phyloP scores from a whole-genome alignment of 495 filamentous ascomycete species.

The Aspergillus sparsus region DNA sequence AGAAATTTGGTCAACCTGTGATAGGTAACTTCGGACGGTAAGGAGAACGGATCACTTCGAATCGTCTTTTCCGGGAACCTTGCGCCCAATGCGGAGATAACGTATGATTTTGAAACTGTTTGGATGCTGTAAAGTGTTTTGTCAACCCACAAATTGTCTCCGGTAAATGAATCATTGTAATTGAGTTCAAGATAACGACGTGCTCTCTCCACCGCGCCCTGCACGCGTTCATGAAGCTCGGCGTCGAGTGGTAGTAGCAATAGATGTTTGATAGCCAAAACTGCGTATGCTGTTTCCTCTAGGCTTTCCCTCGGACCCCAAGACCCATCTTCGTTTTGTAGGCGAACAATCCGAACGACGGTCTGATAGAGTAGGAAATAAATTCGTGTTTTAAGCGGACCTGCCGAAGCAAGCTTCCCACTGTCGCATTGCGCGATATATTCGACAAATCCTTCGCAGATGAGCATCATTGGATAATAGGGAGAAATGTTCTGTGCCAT shows the following conservation, averaged over 20 bases:
- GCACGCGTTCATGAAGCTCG: background rate
- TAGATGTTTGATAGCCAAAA: conserved; percentile 6
- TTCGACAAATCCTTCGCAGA: background rate
- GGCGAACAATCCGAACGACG: background rate
- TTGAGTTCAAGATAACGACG: background rate
- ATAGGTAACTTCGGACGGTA: background rate
- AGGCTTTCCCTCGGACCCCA: conserved; percentile 28
- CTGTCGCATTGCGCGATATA: background rate
- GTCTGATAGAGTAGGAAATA: background rate
- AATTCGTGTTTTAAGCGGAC: background rate
- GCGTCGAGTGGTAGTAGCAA: background rate
- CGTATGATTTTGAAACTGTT: background rate
- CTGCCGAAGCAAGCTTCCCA: background rate
- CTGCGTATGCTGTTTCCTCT: conserved; percentile 25
- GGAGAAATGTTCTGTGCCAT: background rate
- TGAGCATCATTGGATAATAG: background rate
- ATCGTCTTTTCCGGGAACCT: background rate
- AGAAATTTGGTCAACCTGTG: background rate
- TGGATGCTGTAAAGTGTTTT: conserved; percentile 37
- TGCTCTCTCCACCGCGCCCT: background rate
- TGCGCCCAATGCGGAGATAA: background rate
- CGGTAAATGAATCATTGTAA: background rate
- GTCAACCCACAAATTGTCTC: conserved; percentile 40
- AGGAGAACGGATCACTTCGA: background rate
- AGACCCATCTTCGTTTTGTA: conserved; percentile 29